Evolutionary conservation across 2,329 filamentous ascomycete genomes (phyloP).

Genomic region (Ascochyta fabae): DNA sequence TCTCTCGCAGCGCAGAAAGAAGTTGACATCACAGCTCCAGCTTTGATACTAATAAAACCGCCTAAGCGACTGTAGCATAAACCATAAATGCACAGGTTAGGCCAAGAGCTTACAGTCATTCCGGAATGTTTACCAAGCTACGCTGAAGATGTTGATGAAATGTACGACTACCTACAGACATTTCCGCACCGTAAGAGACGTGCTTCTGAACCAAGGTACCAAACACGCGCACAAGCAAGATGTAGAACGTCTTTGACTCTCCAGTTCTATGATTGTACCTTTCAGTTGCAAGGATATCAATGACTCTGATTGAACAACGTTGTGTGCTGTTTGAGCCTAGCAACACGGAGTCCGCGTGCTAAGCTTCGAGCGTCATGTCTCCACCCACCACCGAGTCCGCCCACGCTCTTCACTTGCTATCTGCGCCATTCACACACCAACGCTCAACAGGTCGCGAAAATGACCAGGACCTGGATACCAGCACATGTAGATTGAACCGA

Average conservation of each 20-base stretch:
- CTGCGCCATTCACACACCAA: slow-evolving; percentile 7
- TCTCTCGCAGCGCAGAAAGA: too few relatives aligned
- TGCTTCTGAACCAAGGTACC: neutral
- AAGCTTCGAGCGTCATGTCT: slow-evolving; percentile 20
- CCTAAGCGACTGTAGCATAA: too few relatives aligned
- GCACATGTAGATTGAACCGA: slow-evolving; percentile 7
- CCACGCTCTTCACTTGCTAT: slow-evolving; percentile 10
- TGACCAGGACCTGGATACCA: neutral
- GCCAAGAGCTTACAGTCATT: too few relatives aligned
- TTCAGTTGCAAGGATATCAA: neutral
- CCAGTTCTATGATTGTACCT: neutral
- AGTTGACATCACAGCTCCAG: too few relatives aligned
- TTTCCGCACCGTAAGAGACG: neutral
- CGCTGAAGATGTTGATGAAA: too few relatives aligned
- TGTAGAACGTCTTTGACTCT: neutral
- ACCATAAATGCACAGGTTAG: too few relatives aligned
- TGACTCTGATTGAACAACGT: neutral
- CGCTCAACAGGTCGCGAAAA: slow-evolving; percentile 6
- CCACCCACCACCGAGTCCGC: slow-evolving; percentile 19
- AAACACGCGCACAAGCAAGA: neutral
- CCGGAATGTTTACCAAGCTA: too few relatives aligned
- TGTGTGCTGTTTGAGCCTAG: slow-evolving; percentile 12
- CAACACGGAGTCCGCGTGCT: slow-evolving; percentile 21
- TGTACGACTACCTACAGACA: too few relatives aligned
- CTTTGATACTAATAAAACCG: too few relatives aligned